These are phyloP conservation scores for Pythium sp. DNA, from an alignment of 352 stramenopile species.

Conservation along the genomic window DNA sequence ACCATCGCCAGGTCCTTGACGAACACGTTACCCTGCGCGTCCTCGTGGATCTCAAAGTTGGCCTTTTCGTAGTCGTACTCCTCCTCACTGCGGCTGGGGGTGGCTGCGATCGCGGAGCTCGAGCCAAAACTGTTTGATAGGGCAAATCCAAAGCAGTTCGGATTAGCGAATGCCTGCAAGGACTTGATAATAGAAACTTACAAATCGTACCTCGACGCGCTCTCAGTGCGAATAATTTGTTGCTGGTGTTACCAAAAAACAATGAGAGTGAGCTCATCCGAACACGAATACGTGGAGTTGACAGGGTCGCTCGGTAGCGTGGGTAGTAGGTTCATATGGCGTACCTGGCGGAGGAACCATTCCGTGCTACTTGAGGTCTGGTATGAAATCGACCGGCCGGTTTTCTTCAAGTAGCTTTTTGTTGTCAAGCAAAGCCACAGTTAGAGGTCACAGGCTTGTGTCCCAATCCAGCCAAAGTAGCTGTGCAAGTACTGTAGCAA, in stretches of 20 bases:
- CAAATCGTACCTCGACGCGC: constrained; percentile 41
- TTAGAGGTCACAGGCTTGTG: too few relatives aligned
- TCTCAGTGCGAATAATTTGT: constrained; percentile 69
- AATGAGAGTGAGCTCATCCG: neutral
- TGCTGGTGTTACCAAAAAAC: constrained; percentile 21
- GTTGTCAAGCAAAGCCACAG: neutral
- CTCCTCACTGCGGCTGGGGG: constrained; percentile 39
- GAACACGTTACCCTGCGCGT: constrained; percentile 90
- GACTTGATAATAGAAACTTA: neutral
- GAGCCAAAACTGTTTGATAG: constrained; percentile 47
- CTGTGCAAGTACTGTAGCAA: neutral
- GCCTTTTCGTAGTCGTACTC: constrained; percentile 86
- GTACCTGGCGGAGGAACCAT: constrained; percentile 80
- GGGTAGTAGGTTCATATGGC: neutral
- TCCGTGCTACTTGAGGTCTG: constrained; percentile 79
- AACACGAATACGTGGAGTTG: neutral
- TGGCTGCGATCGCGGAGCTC: constrained; percentile 20
- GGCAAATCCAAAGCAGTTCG: neutral
- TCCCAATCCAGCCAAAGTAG: too few relatives aligned
- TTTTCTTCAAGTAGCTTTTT: constrained; percentile 70
- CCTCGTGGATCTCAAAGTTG: constrained; percentile 92
- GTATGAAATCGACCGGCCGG: constrained; percentile 57
- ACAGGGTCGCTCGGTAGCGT: neutral
- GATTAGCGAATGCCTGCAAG: neutral
- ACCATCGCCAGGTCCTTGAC: constrained; percentile 92